Evolutionary conservation across 345 rosid genomes (phyloP).

Genomic region (Ceriops decandra): DNA sequence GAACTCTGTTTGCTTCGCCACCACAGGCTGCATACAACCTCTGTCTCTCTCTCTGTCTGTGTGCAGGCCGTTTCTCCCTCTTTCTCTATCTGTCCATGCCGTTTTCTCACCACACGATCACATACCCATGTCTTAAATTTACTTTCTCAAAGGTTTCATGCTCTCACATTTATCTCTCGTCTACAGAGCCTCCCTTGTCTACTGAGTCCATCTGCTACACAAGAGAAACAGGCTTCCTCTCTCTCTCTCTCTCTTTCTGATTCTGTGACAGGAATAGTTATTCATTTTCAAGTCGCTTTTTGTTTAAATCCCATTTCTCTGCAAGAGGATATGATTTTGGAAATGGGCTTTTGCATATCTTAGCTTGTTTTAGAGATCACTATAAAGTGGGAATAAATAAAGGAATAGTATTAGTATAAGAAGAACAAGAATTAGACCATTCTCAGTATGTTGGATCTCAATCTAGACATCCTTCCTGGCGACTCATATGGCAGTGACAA

Average conservation of each 20-base stretch:
- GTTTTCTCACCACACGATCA: neutral
- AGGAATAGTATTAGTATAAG: neutral
- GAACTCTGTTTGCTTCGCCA: neutral
- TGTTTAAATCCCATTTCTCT: neutral
- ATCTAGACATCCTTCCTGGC: constrained; percentile 41
- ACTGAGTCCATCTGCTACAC: constrained; percentile 25
- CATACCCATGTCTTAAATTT: constrained; percentile 2
- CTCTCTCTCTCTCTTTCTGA: neutral
- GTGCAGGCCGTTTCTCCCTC: neutral
- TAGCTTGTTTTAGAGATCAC: neutral
- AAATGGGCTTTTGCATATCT: constrained; percentile 3
- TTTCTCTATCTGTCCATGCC: constrained; percentile 5
- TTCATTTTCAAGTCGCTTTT: neutral
- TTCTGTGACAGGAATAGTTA: neutral
- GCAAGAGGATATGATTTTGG: neutral
- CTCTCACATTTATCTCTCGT: neutral
- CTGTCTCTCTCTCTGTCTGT: neutral
- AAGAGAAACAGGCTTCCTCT: constrained; percentile 5
- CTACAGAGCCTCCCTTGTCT: constrained; percentile 11
- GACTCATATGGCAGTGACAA: constrained; percentile 27
- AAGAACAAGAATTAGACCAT: neutral
- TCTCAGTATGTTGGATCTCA: constrained; percentile 58
- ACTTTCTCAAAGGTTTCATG: constrained; percentile 11
- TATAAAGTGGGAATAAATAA: neutral
- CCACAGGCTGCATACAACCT: neutral